Percentiles rank a stretch among this genome's conserved stretches.
Evolutionary conservation across 1,139 yeast genomes (phyloP).

Genomic region (Sugiyamaella pinicola): DNA sequence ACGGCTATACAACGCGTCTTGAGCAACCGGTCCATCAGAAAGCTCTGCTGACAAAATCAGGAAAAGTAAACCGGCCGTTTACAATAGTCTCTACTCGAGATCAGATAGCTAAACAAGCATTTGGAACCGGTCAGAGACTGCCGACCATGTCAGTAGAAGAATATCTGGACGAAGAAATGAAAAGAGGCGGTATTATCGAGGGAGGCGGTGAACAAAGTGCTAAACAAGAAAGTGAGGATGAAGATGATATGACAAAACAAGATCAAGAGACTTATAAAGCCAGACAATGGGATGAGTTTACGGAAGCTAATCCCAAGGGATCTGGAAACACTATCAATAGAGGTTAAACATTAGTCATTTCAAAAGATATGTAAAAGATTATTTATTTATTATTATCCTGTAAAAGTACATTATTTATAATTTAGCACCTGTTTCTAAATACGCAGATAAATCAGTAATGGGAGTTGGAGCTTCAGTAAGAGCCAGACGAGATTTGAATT

Average conservation of each 20-base stretch:
- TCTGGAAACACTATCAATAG: slow-evolving; percentile 87
- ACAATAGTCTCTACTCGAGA: slow-evolving; percentile 66
- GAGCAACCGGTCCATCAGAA: slow-evolving; percentile 21
- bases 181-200: slow-evolving; percentile 73
- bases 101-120: slow-evolving; percentile 63
- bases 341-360: no score
- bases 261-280: slow-evolving; percentile 63
- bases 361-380: no score
- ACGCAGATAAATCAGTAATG: slow-evolving; percentile 36
- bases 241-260: slow-evolving; percentile 56
- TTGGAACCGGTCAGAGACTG: slow-evolving; percentile 88
- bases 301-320: slow-evolving; percentile 72
- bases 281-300: slow-evolving; percentile 91
- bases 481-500: slow-evolving; percentile 38
- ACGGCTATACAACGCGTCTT: slow-evolving; percentile 21
- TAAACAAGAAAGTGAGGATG: slow-evolving; percentile 48
- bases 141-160: slow-evolving; percentile 98
- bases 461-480: slow-evolving; percentile 43
- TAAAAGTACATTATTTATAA: slow-evolving; percentile 27
- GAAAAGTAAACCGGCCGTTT: slow-evolving; percentile 82
- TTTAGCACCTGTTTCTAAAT: slow-evolving; percentile 37
- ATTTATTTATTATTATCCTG: neutral
- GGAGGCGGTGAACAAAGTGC: slow-evolving; percentile 49
- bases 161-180: slow-evolving; percentile 79
- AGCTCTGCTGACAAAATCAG: slow-evolving; percentile 40